Percentiles rank a stretch among this genome's conserved stretches.
phyloP scores from a whole-genome alignment of 768 basidiomycete species.

The Agaricus subrufescens region DNA sequence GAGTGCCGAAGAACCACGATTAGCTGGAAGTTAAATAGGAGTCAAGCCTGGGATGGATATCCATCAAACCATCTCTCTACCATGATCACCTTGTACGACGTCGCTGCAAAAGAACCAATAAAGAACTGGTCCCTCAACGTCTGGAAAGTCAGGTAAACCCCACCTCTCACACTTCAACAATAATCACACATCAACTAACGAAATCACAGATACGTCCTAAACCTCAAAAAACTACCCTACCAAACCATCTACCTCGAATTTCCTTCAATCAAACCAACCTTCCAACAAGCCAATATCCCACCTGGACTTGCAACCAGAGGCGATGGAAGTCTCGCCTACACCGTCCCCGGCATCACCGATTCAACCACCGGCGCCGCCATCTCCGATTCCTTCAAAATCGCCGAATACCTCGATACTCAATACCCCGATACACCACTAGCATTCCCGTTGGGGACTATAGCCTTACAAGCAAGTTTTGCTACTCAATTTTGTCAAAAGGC shows the following conservation, averaged over 20 bases:
- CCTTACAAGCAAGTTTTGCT: slow-evolving; percentile 34
- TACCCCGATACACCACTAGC: slow-evolving; percentile 33
- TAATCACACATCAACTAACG: no score
- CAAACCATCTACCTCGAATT: slow-evolving; percentile 38
- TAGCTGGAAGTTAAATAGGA: no score
- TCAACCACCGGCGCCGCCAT: slow-evolving; percentile 31
- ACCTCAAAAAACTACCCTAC: slow-evolving; percentile 26
- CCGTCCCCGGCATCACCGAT: slow-evolving; percentile 48
- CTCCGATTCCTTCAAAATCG: slow-evolving; percentile 42
- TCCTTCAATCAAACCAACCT: slow-evolving; percentile 37
- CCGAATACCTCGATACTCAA: slow-evolving; percentile 43
- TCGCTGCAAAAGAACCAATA: no score
- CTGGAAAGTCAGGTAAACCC: no score
- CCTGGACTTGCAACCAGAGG: slow-evolving; percentile 23
- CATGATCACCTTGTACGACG: no score
- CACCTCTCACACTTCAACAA: no score
- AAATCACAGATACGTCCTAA: no score
- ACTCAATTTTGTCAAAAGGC: slow-evolving; percentile 10
- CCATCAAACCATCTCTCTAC: no score
- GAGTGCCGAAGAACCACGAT: no score
- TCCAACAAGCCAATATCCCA: slow-evolving; percentile 29
- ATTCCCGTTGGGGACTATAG: slow-evolving; percentile 29
- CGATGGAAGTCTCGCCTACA: slow-evolving; percentile 33
- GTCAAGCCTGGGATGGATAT: no score
- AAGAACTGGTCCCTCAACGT: no score